Base-by-base conservation (phyloP, 345 rosid species). In the Kandelia obovata region DNA sequence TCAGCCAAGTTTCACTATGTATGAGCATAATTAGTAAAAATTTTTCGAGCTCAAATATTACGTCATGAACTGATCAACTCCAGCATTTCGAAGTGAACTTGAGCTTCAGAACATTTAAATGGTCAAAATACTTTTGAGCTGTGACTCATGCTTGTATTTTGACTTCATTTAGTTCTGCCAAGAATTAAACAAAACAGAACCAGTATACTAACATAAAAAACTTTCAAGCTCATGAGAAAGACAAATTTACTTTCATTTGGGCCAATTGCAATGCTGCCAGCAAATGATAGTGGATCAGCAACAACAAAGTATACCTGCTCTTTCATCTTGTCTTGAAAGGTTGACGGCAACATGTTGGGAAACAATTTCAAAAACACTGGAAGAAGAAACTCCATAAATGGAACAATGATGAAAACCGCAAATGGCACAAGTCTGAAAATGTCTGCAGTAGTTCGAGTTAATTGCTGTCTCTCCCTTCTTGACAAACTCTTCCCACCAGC, bases 301-400 rank as follows among this genome's bases (percentile, higher is more conserved):
- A 55, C 30, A 28, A 11, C 16, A 67, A 43, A 53, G 63, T 71
- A n/a, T 82, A 94, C 98, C 98, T 94, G 86, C 82, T 94, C 95
- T 85, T 85, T 91, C 98, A 94, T 94, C 85, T 83, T 94, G 85
- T 94, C 98, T 82, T 94, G 97, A 80, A 94, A 94, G 62, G 97
- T 94, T 66, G 98, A 94, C 16, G 98, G 98, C 77, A 94, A 81
- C 98, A 94, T 89, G 83, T 89, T 94, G 67, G 98, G 98, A 72
- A 94, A 94, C 66, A 91, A 55, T 80, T 89, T 89, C 55, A 94
- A 80, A 79, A 88, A 87, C 53, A 94, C 96, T 0, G 98, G 98
- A 37, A 94, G 88, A 84, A 94, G 83, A 75, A 94, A 94, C 85
- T 94, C 98, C 98, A 91, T 94, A 81, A 94, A 91, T 31, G 97